A percentile compares a stretch with the other conserved stretches of the same genome.
Conservation (phyloP, 352 stramenopile genomes). For the Albugo laibachii region DNA sequence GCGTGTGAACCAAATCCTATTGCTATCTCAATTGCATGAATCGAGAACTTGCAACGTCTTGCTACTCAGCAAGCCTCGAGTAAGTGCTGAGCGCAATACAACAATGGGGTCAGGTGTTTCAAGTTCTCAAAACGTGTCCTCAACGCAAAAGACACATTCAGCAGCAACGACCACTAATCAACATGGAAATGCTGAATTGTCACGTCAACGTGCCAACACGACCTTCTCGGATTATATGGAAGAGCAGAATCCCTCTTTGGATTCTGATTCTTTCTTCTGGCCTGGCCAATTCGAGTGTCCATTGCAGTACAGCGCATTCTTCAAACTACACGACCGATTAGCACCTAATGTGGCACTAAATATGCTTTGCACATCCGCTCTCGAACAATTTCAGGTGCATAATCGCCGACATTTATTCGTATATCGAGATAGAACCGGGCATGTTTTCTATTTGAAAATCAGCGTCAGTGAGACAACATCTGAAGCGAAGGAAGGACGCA, state of each 20-base stretch:
- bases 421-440: slow-evolving; percentile 59
- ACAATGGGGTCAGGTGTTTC: no score
- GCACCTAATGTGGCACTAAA: slow-evolving; percentile 60
- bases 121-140: not conserved
- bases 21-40: slow-evolving; percentile 72
- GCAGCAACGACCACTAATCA: not conserved
- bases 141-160: not conserved
- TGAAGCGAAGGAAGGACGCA: not conserved
- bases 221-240: not conserved
- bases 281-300: slow-evolving; percentile 74
- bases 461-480: slow-evolving; percentile 13
- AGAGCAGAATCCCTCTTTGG: not conserved
- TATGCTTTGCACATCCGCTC: slow-evolving; percentile 57
- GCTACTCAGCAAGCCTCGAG: slow-evolving; percentile 16
- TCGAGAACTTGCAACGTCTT: slow-evolving; percentile 53
- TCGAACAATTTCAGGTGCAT: slow-evolving; percentile 81
- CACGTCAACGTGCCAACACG: not conserved
- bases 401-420: slow-evolving; percentile 77
- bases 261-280: slow-evolving; percentile 41
- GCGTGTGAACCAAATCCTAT: slow-evolving; percentile 67
- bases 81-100: not conserved
- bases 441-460: slow-evolving; percentile 83
- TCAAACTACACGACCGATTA: slow-evolving; percentile 63
- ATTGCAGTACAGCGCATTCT: slow-evolving; percentile 54
- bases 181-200: not conserved